Evolutionary conservation across 148 eudicot species (phyloP).

Genomic region (Polygonum maritimum): DNA sequence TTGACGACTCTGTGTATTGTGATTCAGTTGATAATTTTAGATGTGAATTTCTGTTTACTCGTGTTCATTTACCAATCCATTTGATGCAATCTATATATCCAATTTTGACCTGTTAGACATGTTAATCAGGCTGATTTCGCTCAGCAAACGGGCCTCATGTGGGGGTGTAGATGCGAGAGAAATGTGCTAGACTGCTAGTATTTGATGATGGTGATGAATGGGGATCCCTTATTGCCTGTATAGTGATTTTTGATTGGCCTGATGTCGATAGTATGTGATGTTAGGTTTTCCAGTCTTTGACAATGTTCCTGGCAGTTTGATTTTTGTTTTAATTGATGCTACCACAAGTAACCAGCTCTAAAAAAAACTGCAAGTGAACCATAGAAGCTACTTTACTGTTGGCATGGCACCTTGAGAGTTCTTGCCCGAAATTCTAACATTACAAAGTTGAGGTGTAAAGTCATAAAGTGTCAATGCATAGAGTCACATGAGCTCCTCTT

Average conservation of each 20-base stretch:
- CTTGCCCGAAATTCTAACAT: neutral
- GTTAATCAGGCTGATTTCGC: neutral
- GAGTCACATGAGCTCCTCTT: neutral
- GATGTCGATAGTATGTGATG: neutral
- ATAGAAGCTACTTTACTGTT: neutral
- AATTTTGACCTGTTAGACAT: neutral
- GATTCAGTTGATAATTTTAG: neutral
- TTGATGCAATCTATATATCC: neutral
- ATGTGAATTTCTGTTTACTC: neutral
- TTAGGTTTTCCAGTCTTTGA: neutral
- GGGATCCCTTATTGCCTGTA: neutral
- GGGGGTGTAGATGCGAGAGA: neutral
- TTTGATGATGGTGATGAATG: neutral
- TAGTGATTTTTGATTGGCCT: neutral
- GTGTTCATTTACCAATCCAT: neutral
- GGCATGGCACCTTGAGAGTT: neutral
- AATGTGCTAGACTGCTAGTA: neutral
- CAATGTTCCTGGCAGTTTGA: neutral
- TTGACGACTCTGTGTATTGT: neutral
- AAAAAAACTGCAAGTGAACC: neutral
- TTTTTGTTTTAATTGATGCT: neutral
- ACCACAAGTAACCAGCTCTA: neutral
- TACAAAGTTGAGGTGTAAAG: neutral
- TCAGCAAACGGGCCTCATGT: neutral
- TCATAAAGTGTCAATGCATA: neutral